Base-by-base conservation (phyloP, 2,329 filamentous ascomycete genomes). In the Cladophialophora exuberans region DNA sequence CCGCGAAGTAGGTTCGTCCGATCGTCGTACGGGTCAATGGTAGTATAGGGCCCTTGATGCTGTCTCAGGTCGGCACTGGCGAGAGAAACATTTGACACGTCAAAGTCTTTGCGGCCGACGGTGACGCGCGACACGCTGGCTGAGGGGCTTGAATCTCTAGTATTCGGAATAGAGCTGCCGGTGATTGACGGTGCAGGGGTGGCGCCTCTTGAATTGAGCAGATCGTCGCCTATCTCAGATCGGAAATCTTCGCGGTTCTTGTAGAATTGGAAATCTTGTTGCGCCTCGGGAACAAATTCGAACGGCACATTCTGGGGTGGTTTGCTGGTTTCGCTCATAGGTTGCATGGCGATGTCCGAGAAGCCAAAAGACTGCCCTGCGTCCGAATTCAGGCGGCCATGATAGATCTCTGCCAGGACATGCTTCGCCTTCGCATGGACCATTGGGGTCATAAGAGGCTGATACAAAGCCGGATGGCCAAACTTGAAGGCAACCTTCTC, bases 401-500 rank as follows among this genome's bases (percentile, higher is more conserved):
- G 85, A 70, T 97, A 97, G 45, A 99, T 81, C 38, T 88, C 84
- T n/a, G 87, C 86, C 7, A 99, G 80, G 35, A 94, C 81, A 56
- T 94, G 91, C 66, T 94, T 89, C 2, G 90, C 90, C 72, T 89
- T 96, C 50, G 90, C 88, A 65, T 95, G 88, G 3, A 97, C 93
- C 92, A 97, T 97, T 2, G 93, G 93, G 0, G 91, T 96, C 64
- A 93, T 92, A 17, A 97, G 80, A 3, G 89, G 87, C 71, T 88
- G 89, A 76, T 94, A 96, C 13, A 97, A 79, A 3, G 89, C 91
- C 1, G 93, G 94, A 69, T 99, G 90, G 1, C 91, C 92, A 68
- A 97, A 99, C 22, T 85, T 56, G 83, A 87, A 52, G 91, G 82
- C 65, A 83, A 87, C 70, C 57, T 73, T 76, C 61, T 67, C 77